Percentiles rank a stretch among this genome's conserved stretches.
These are phyloP conservation scores for Metschnikowia koreensis DNA, from an alignment of 805 yeast species.

Conservation along the genomic window DNA sequence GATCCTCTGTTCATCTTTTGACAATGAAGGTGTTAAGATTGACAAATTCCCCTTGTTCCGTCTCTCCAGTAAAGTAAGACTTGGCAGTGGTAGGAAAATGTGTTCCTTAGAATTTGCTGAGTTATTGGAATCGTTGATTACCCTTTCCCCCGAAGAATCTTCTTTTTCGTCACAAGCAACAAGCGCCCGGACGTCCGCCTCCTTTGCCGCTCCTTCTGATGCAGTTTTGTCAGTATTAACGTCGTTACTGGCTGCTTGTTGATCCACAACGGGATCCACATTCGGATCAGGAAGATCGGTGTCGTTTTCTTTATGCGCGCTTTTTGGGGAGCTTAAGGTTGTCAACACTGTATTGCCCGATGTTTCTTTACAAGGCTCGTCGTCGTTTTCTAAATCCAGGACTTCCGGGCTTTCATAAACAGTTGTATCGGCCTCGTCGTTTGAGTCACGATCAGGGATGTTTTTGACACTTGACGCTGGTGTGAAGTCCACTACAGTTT, in stretches of 20 bases:
- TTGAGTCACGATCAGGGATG: not conserved
- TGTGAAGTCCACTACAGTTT: not conserved
- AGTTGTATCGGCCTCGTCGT: not conserved
- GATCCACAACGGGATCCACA: not conserved
- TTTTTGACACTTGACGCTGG: not conserved
- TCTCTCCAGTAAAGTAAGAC: not conserved
- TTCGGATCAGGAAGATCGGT: not conserved
- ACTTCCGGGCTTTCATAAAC: not conserved
- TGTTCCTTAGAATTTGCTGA: not conserved
- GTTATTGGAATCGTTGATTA: not conserved
- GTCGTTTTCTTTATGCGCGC: not conserved
- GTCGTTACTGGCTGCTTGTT: not conserved
- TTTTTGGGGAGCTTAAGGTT: not conserved
- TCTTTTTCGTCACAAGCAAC: not conserved
- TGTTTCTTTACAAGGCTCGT: not conserved
- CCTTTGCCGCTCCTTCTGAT: too few species aligned
- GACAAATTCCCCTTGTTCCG: conserved; percentile 1
- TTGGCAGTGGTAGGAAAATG: not conserved
- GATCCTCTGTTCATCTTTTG: not conserved
- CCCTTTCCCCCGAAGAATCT: not conserved
- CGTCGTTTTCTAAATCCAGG: not conserved
- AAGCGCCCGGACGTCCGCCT: not conserved
- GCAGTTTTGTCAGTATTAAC: not conserved
- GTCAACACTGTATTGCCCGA: not conserved
- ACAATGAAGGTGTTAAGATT: not conserved